Evolutionary conservation across 1,284 basidiomycete species (phyloP).

Genomic region (Cryptococcus depauperatus): DNA sequence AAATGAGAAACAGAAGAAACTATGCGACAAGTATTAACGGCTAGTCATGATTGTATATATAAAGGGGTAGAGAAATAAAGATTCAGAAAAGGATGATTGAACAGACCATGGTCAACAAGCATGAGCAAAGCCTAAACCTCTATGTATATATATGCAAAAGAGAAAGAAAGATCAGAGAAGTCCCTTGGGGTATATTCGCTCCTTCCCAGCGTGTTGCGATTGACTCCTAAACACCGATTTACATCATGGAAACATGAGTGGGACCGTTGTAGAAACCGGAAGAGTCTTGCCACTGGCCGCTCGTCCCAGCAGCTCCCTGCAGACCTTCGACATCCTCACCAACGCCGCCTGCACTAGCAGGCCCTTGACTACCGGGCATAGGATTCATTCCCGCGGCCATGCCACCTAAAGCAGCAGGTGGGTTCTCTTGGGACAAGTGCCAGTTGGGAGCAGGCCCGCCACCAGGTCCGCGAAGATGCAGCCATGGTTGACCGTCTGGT

Average conservation of each 20-base stretch:
- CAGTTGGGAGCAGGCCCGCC: constrained; percentile 37
- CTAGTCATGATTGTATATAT: too few relatives aligned
- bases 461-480: constrained; percentile 36
- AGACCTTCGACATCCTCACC: constrained; percentile 2
- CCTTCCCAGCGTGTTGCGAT: not conserved
- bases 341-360: not conserved
- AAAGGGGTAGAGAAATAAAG: not conserved
- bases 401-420: constrained; percentile 2
- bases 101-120: not conserved
- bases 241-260: constrained; percentile 14
- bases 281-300: constrained; percentile 10
- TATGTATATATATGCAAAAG: constrained; percentile 4
- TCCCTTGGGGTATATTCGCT: not conserved
- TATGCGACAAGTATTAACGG: constrained; percentile 3
- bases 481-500: constrained; percentile 42
- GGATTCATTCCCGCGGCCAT: constrained; percentile 4
- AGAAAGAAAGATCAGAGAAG: not conserved
- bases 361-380: constrained; percentile 1
- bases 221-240: not conserved
- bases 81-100: not conserved
- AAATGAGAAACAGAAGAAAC: constrained; percentile 4
- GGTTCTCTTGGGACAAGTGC: constrained; percentile 14
- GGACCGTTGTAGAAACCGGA: constrained; percentile 17
- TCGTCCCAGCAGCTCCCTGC: not conserved
- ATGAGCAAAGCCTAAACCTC: constrained; percentile 2